phyloP scores from a whole-genome alignment of 768 basidiomycete species.

The Termitomyces sp. region DNA sequence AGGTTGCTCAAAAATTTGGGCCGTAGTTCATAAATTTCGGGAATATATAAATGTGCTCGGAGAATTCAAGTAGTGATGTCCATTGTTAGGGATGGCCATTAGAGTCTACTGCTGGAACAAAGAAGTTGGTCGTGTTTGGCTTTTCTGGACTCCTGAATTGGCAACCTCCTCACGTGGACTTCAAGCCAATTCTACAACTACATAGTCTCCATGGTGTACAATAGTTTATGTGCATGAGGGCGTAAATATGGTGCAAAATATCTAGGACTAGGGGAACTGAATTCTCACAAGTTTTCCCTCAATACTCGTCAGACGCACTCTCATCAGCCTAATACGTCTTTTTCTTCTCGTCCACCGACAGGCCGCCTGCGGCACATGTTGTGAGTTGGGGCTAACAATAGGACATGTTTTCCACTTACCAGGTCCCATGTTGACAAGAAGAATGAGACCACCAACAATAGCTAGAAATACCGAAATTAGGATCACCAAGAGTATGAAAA shows the following conservation, averaged over 20 bases:
- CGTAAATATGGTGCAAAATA: conserved; percentile 16
- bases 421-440: conserved; percentile 98
- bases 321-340: conserved; percentile 63
- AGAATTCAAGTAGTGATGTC: too few species aligned
- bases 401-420: conserved; percentile 38
- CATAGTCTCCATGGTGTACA: conserved; percentile 6
- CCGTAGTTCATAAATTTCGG: too few species aligned
- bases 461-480: conserved; percentile 28
- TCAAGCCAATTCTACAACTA: background rate
- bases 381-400: conserved; percentile 3
- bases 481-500: background rate
- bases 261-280: conserved; percentile 5
- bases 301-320: conserved; percentile 1
- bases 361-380: conserved; percentile 60
- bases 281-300: conserved; percentile 3
- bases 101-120: too few species aligned
- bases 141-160: too few species aligned
- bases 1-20: too few species aligned
- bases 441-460: conserved; percentile 95
- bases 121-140: too few species aligned
- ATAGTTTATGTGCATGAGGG: conserved; percentile 14
- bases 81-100: too few species aligned
- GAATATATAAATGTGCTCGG: too few species aligned
- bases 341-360: conserved; percentile 99
- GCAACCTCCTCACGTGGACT: background rate